Conservation (phyloP, 2,329 filamentous ascomycete species). For the Keithomyces neogunnii region DNA sequence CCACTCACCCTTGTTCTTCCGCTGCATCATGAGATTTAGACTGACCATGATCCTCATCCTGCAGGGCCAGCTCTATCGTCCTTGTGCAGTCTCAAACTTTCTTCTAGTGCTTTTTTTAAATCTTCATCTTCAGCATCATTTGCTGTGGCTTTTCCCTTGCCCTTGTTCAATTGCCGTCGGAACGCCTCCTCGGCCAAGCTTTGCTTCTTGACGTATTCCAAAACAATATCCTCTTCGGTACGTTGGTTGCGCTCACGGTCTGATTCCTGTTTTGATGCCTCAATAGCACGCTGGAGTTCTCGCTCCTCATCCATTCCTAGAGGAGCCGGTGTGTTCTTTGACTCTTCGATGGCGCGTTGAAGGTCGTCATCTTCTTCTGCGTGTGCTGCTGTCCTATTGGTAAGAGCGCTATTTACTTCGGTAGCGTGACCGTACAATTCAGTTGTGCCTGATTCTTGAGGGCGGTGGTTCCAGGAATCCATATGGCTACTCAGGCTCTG, state of each 20-base stretch:
- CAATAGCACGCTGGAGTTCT: conserved; percentile 37
- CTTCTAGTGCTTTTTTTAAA: conserved; percentile 44
- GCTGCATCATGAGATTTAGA: not conserved
- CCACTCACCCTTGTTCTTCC: not conserved
- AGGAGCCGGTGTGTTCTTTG: conserved; percentile 13
- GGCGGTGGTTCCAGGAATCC: conserved; percentile 3
- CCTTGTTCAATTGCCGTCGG: conserved; percentile 24
- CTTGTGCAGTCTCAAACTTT: conserved; percentile 39
- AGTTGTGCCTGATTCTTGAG: conserved; percentile 12
- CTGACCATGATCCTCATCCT: not conserved
- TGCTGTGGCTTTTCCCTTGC: conserved; percentile 20
- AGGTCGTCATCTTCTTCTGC: conserved; percentile 22
- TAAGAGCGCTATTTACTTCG: not conserved
- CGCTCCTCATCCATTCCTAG: not conserved
- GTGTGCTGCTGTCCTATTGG: not conserved
- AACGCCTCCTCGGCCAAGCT: conserved; percentile 60
- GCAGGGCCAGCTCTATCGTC: conserved; percentile 18
- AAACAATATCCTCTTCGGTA: conserved; percentile 62
- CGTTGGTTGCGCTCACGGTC: conserved; percentile 31
- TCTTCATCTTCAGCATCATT: conserved; percentile 43
- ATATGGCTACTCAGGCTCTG: conserved; percentile 32
- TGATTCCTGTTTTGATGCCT: conserved; percentile 34
- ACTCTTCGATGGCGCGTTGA: conserved; percentile 31
- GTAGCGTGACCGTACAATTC: conserved; percentile 10
- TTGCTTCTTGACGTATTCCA: conserved; percentile 73